These are phyloP conservation scores for Croton setiger DNA, from an alignment of 441 rosid genomes.

Conservation along the genomic window DNA sequence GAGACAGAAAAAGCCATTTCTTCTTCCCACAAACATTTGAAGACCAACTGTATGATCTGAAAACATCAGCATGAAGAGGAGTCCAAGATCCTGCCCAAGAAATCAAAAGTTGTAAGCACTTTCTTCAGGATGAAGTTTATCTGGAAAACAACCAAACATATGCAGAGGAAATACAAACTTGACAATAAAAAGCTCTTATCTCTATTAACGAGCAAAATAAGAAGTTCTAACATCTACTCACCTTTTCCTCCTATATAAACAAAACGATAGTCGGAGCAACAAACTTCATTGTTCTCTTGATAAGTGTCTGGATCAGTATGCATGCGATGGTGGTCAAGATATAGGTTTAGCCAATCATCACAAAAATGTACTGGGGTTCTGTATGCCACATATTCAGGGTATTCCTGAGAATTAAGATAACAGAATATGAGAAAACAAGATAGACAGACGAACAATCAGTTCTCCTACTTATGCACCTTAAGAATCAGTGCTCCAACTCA, in stretches of 20 bases:
- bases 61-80: conserved; percentile 96
- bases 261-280: conserved; percentile 95
- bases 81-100: conserved; percentile 88
- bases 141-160: conserved; percentile 7
- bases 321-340: conserved; percentile 69
- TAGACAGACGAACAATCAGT: conserved; percentile 11
- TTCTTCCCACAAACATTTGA: conserved; percentile 93
- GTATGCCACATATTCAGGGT: conserved; percentile 77
- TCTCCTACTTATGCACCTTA: conserved; percentile 11
- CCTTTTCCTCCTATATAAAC: conserved; percentile 98
- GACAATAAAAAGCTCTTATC: background rate
- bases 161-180: background rate
- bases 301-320: conserved; percentile 49
- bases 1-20: conserved; percentile 78
- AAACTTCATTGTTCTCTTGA: conserved; percentile 54
- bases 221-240: conserved; percentile 29
- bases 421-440: conserved; percentile 17
- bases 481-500: background rate
- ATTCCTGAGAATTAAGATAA: conserved; percentile 63
- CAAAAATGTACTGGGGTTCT: conserved; percentile 53
- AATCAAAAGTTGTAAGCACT: conserved; percentile 15
- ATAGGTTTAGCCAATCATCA: conserved; percentile 95
- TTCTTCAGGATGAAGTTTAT: conserved; percentile 8
- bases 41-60: conserved; percentile 96
- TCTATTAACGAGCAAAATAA: conserved; percentile 11